Evolutionary conservation across 768 basidiomycete genomes (phyloP).

Genomic region (Phanerochaete carnosa): DNA sequence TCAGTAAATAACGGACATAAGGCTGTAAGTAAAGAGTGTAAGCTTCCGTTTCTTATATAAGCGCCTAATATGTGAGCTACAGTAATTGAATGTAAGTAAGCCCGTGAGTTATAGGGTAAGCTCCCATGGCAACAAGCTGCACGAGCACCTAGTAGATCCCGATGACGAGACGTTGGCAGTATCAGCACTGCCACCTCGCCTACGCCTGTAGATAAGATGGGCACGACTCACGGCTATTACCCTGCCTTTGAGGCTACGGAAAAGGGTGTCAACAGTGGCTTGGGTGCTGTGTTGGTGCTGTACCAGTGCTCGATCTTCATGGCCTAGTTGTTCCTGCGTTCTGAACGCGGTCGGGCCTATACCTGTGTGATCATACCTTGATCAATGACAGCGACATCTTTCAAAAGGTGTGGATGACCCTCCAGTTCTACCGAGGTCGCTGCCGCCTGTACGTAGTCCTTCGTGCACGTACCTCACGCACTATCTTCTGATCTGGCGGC

Average conservation of each 20-base stretch:
- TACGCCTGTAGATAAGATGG: slow-evolving; percentile 29
- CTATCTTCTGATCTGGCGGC: slow-evolving; percentile 9
- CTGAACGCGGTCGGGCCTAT: not conserved
- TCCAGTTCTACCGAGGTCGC: slow-evolving; percentile 27
- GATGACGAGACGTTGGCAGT: slow-evolving; percentile 27
- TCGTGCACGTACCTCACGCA: not conserved
- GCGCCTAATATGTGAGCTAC: too few relatives aligned
- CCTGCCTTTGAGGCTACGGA: slow-evolving; percentile 24
- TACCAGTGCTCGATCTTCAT: slow-evolving; percentile 2
- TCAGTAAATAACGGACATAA: too few relatives aligned
- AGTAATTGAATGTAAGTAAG: too few relatives aligned
- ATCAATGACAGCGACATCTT: slow-evolving; percentile 29
- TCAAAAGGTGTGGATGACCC: slow-evolving; percentile 25
- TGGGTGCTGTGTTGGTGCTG: slow-evolving; percentile 26
- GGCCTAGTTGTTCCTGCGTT: not conserved
- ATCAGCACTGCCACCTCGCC: slow-evolving; percentile 22
- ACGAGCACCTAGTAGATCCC: slow-evolving; percentile 18
- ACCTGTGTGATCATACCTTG: slow-evolving; percentile 19
- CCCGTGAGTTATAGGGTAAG: too few relatives aligned
- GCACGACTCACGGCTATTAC: slow-evolving; percentile 30
- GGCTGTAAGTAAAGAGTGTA: too few relatives aligned
- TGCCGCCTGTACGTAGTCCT: not conserved
- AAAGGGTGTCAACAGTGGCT: slow-evolving; percentile 26
- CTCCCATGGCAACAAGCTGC: slow-evolving; percentile 27
- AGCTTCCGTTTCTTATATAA: too few relatives aligned